Evolutionary conservation across 1,139 yeast genomes (phyloP).

Genomic region (Taphrina sp.): DNA sequence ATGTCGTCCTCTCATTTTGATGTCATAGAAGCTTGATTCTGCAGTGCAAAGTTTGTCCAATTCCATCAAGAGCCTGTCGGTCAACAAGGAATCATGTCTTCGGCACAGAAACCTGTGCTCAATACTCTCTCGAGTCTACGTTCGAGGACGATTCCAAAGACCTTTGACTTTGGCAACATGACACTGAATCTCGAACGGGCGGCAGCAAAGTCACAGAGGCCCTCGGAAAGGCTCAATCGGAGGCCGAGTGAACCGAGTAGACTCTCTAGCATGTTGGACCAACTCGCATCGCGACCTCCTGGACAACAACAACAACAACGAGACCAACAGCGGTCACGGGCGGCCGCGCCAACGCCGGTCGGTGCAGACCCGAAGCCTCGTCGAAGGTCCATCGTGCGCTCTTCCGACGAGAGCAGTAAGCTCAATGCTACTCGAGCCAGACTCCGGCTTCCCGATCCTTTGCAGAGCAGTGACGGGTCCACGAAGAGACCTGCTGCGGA

Average conservation of each 20-base stretch:
- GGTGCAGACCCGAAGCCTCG: too few species aligned
- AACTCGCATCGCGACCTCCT: constrained; percentile 7
- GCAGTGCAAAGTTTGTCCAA: too few species aligned
- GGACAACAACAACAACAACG: background rate
- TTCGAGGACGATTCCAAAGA: background rate
- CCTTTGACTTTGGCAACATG: constrained; percentile 9
- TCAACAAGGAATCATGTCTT: too few species aligned
- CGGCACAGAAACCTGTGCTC: too few species aligned
- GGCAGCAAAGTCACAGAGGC: constrained; percentile 3
- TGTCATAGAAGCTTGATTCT: too few species aligned
- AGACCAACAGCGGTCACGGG: background rate
- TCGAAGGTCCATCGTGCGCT: too few species aligned
- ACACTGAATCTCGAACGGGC: constrained; percentile 16
- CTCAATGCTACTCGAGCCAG: constrained; percentile 2
- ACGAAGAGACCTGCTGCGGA: background rate
- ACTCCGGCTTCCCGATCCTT: background rate
- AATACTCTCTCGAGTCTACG: constrained; percentile 10
- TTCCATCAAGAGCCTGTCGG: too few species aligned
- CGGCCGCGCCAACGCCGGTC: background rate
- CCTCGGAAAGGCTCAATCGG: background rate
- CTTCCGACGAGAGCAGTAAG: background rate
- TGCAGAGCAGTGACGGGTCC: background rate
- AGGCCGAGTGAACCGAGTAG: background rate
- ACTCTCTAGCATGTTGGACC: constrained; percentile 10
- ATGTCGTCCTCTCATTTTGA: too few species aligned